These are phyloP conservation scores for Asterophora lycoperdoides DNA, from an alignment of 768 basidiomycete species.

Conservation along the genomic window DNA sequence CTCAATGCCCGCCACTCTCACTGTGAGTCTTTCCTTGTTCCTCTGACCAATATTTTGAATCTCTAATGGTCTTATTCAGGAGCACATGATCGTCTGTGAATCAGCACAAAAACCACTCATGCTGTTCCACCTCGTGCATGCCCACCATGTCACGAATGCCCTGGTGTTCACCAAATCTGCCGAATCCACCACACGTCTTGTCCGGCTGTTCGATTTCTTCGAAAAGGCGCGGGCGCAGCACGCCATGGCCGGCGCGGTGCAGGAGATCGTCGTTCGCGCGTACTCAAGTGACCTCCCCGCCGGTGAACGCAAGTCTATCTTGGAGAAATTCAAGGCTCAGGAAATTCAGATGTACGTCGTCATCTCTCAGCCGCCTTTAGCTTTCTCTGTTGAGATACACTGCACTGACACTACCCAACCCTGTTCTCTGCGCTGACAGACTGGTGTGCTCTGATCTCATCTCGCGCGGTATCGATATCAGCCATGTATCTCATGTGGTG, in stretches of 20 bases:
- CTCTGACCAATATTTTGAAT: background rate
- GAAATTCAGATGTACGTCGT: constrained; percentile 75
- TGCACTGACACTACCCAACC: constrained; percentile 1
- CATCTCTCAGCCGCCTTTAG: background rate
- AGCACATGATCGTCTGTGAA: constrained; percentile 81
- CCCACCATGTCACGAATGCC: constrained; percentile 56
- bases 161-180: constrained; percentile 97
- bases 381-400: constrained; percentile 1
- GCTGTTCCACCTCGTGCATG: constrained; percentile 81
- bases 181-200: constrained; percentile 81
- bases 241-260: constrained; percentile 14
- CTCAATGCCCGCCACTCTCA: constrained; percentile 75
- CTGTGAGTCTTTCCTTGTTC: constrained; percentile 38
- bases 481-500: constrained; percentile 87
- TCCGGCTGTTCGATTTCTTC: constrained; percentile 78
- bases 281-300: constrained; percentile 86
- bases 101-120: constrained; percentile 81
- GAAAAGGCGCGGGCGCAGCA: constrained; percentile 41
- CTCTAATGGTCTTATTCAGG: constrained; percentile 39
- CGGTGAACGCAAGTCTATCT: constrained; percentile 66
- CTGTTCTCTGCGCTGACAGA: constrained; percentile 45
- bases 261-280: constrained; percentile 48
- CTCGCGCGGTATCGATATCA: constrained; percentile 93
- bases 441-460: constrained; percentile 96
- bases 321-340: constrained; percentile 78